phyloP scores from a whole-genome alignment of 768 basidiomycete species.

The Suillus clintonianus region DNA sequence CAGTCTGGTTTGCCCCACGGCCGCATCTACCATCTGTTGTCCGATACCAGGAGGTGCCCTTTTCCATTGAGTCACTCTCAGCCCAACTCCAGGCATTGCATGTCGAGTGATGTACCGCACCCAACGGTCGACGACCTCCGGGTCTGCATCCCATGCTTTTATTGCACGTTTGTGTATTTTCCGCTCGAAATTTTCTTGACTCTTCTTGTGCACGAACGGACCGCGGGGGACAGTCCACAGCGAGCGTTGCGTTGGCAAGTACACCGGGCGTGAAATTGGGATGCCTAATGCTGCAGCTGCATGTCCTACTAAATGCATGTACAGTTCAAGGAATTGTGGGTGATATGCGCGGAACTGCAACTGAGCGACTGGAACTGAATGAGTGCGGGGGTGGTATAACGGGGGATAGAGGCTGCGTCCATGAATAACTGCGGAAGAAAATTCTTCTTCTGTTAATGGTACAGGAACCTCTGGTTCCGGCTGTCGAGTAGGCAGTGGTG shows the following conservation, averaged over 20 bases:
- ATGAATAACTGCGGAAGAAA: conserved; percentile 58
- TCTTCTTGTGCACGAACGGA: conserved; percentile 92
- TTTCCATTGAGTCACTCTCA: conserved; percentile 81
- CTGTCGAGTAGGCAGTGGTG: neutral
- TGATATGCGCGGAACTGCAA: conserved; percentile 85
- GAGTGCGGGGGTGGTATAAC: conserved; percentile 57
- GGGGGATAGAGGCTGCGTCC: conserved; percentile 61
- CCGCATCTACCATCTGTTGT: conserved; percentile 36
- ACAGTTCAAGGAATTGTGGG: conserved; percentile 67
- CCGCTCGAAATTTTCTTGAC: conserved; percentile 93
- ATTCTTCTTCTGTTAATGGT: conserved; percentile 38
- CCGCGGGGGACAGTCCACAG: conserved; percentile 85
- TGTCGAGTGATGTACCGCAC: conserved; percentile 75
- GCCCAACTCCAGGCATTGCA: conserved; percentile 82
- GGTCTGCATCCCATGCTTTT: conserved; percentile 89
- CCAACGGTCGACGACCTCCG: conserved; percentile 79
- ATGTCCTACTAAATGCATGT: conserved; percentile 81
- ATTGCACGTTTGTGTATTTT: conserved; percentile 81
- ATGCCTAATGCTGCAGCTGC: conserved; percentile 85
- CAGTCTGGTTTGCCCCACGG: conserved; percentile 36
- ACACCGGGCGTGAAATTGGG: conserved; percentile 63
- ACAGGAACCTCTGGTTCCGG: conserved; percentile 4
- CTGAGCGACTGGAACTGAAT: conserved; percentile 75
- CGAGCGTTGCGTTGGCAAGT: conserved; percentile 72
- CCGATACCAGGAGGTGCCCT: conserved; percentile 57